Evolutionary conservation across 106 monocot species (phyloP).

Genomic region (Acanthochlamys bracteata): DNA sequence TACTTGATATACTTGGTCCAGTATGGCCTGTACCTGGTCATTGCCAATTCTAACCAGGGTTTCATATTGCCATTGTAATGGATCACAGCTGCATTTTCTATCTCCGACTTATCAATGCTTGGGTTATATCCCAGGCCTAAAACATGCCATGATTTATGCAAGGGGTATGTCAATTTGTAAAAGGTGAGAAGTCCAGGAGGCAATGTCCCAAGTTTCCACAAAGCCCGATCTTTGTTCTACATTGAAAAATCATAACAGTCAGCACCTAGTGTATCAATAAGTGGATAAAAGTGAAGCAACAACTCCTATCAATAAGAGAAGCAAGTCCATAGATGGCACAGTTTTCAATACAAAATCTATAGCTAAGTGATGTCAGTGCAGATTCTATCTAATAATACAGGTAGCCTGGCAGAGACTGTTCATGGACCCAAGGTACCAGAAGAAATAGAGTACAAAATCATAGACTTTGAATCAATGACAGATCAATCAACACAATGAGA

Average conservation of each 20-base stretch:
- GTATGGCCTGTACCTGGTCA: constrained; percentile 58
- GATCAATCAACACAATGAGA: no score
- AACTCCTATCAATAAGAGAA: background rate
- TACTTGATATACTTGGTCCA: constrained; percentile 68
- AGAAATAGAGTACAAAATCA: no score
- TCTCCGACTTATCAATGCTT: constrained; percentile 50
- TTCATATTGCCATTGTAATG: constrained; percentile 79
- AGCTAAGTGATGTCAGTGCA: no score
- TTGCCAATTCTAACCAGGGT: constrained; percentile 64
- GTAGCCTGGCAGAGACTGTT: no score
- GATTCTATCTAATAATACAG: no score
- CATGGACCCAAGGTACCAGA: no score
- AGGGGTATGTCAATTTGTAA: constrained; percentile 47
- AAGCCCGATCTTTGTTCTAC: constrained; percentile 50
- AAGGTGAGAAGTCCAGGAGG: constrained; percentile 64
- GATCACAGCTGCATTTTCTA: constrained; percentile 59
- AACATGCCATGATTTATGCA: constrained; percentile 72
- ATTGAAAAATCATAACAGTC: background rate
- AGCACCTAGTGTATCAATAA: background rate
- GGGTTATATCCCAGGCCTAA: constrained; percentile 67
- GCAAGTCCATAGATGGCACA: no score
- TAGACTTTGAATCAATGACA: no score
- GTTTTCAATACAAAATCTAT: no score
- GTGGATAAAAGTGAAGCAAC: background rate
- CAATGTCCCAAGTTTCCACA: constrained; percentile 72